Evolutionary conservation across 805 yeast genomes (phyloP).

Genomic region (Wickerhamiella occidentalis): DNA sequence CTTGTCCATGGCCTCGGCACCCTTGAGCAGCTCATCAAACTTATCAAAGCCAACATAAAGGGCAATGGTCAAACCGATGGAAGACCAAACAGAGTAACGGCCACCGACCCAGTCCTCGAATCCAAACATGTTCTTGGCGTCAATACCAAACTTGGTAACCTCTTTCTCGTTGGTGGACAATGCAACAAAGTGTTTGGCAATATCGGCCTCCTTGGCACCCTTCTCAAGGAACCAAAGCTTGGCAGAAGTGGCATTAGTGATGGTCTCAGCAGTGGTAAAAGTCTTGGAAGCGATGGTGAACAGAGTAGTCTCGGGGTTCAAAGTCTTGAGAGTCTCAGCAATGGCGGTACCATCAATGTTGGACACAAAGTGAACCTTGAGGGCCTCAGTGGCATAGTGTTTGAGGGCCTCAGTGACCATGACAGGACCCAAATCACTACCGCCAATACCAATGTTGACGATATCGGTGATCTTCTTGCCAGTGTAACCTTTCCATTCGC

Average conservation of each 20-base stretch:
- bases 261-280: conserved; percentile 97
- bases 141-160: conserved; percentile 92
- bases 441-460: conserved; percentile 98
- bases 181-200: conserved; percentile 97
- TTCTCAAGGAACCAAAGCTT: conserved; percentile 81
- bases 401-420: conserved; percentile 98
- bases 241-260: conserved; percentile 91
- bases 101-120: conserved; percentile 99
- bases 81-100: conserved; percentile 99
- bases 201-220: conserved; percentile 55
- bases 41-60: conserved; percentile 90
- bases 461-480: conserved; percentile 88
- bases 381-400: conserved; percentile 53
- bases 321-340: conserved; percentile 71
- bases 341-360: conserved; percentile 97
- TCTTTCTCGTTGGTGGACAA: conserved; percentile 84
- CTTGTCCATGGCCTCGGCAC: conserved; percentile 94
- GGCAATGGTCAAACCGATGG: conserved; percentile 93
- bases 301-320: conserved; percentile 84
- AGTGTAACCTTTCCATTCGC: conserved; percentile 93
- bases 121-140: conserved; percentile 96
- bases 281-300: conserved; percentile 86
- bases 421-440: conserved; percentile 97
- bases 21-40: conserved; percentile 83
- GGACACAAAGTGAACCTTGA: conserved; percentile 85